A percentile compares a stretch with the other conserved stretches of the same genome.
These are phyloP conservation scores for Coemansia sp. DNA, from an alignment of 192 early-diverging fungal genomes.

Conservation along the genomic window DNA sequence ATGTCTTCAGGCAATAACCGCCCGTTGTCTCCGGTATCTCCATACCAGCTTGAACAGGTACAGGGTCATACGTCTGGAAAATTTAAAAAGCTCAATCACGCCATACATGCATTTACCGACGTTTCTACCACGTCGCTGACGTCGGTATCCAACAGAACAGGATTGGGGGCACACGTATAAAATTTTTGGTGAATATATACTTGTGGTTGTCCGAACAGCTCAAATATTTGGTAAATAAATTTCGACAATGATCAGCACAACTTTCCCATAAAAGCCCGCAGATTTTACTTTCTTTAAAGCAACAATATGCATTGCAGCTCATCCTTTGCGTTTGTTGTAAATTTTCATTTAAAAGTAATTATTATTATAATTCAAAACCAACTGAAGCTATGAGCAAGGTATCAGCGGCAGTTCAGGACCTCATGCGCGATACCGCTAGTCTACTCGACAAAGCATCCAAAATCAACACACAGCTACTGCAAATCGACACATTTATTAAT, in stretches of 20 bases:
- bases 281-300: no score
- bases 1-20: slow-evolving; percentile 14
- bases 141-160: not conserved
- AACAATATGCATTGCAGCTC: no score
- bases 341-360: no score
- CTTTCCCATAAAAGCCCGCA: no score
- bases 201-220: no score
- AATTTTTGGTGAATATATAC: no score
- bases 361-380: no score
- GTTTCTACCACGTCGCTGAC: not conserved
- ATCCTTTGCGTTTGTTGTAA: no score
- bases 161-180: not conserved
- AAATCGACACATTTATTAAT: slow-evolving; percentile 39
- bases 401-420: slow-evolving; percentile 36
- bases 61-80: slow-evolving; percentile 37
- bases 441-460: slow-evolving; percentile 47
- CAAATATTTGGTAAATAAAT: no score
- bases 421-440: slow-evolving; percentile 48
- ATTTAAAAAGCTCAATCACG: slow-evolving; percentile 29
- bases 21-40: slow-evolving; percentile 50
- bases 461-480: slow-evolving; percentile 37
- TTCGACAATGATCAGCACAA: no score
- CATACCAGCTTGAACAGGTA: slow-evolving; percentile 44
- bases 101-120: not conserved
- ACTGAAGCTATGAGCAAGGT: slow-evolving; percentile 30